These are phyloP conservation scores for Phytophthora pseudosyringae DNA, from an alignment of 352 stramenopile genomes.

Conservation along the genomic window DNA sequence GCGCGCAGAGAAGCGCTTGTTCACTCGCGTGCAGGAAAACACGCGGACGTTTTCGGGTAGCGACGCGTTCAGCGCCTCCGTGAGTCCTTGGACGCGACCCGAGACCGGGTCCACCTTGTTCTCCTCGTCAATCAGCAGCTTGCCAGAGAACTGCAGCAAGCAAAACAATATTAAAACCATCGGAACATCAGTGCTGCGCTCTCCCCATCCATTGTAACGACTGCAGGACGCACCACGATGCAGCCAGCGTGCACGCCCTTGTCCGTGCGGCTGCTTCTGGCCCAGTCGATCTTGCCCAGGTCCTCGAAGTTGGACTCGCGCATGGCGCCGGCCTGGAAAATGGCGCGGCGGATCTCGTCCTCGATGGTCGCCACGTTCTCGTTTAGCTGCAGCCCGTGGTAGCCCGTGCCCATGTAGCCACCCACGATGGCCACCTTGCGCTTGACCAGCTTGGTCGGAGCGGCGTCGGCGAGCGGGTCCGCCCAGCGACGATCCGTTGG, in stretches of 20 bases:
- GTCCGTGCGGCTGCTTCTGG: constrained; percentile 90
- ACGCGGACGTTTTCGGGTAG: constrained; percentile 85
- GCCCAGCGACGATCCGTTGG: constrained; percentile 4
- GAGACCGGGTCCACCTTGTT: constrained; percentile 60
- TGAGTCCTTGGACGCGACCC: constrained; percentile 63
- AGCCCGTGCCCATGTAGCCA: constrained; percentile 84
- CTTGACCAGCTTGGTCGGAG: constrained; percentile 66
- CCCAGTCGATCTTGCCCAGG: constrained; percentile 91
- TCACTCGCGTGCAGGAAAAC: constrained; percentile 89
- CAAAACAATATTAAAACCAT: constrained; percentile 4
- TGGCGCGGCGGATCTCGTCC: constrained; percentile 75
- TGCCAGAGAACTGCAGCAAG: constrained; percentile 76
- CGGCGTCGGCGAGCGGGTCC: not conserved
- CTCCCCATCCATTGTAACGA: not conserved
- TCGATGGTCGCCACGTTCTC: constrained; percentile 87
- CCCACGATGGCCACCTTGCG: constrained; percentile 89
- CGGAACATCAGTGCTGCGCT: not conserved
- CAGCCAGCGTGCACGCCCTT: constrained; percentile 92
- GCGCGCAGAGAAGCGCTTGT: constrained; percentile 90
- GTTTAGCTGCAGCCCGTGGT: constrained; percentile 83
- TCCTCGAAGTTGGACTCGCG: constrained; percentile 90
- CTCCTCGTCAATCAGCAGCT: constrained; percentile 86
- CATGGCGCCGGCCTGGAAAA: constrained; percentile 85
- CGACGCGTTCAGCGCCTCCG: constrained; percentile 75
- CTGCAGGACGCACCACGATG: constrained; percentile 76